Base-by-base conservation (phyloP, 2,329 filamentous ascomycete genomes). In the Paecilomyces formosus region DNA sequence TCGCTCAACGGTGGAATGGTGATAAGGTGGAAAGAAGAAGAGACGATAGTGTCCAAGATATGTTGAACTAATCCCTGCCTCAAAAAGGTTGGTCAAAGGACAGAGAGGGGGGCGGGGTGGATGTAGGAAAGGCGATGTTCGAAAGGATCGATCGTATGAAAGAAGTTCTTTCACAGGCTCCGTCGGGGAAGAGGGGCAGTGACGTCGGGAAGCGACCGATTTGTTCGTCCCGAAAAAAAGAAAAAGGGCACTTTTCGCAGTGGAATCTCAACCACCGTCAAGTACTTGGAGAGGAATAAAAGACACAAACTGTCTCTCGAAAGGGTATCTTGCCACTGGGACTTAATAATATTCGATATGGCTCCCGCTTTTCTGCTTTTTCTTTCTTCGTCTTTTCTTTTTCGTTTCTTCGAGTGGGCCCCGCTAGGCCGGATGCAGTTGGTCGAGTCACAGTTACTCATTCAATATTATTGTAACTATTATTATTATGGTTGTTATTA, bases 141-240 rank as follows among this genome's bases (percentile, higher is more conserved):
- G 24, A 26, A 26, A 26, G 24, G 24, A 4, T 26, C 24, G 24
- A 6, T 26, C 24, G 24, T 26, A 26, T 26, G 24, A 54, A 22
- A 50, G 35, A 56, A 53, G 55, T 53, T 53, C 31, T 55, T 52
- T 54, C 56, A 57, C 55, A 58, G 60, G 57, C 57, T 54, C 61
- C 55, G 50, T 52, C n/a, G 13, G 24, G 24, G 24, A n/a, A 21
- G 50, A 52, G 50, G 50, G 50, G 50, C 21, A 52, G 50, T 52
- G 50, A 52, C 50, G 50, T 52, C 50, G 50, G 50, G 26, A 28
- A 52, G 21, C 50, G 50, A 52, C 50, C 26, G 22, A 28, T 52
- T 45, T n/a, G 39, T 45, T 45, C 30, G 39, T 18, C n/a, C 39
- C 39, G 39, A 45, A 45, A 21, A 18, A 45, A 45, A 45, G n/a